Conservation (phyloP, 1,284 basidiomycete species). For the Athelia sp. region DNA sequence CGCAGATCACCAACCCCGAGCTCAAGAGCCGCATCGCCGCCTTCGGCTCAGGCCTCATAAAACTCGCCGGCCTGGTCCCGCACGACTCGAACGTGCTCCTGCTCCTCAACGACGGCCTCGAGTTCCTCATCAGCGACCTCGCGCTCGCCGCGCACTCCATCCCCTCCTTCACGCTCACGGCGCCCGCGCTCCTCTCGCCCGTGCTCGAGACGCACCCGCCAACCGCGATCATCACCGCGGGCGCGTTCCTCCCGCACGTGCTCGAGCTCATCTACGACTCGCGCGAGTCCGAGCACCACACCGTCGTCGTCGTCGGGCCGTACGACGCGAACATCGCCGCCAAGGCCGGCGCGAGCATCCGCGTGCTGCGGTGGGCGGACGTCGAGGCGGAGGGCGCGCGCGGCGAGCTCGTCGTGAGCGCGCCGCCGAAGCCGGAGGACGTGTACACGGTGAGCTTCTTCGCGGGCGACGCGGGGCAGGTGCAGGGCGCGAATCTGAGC, state of each 20-base stretch:
- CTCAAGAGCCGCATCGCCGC: slow-evolving; percentile 63
- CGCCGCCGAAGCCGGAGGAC: slow-evolving; percentile 49
- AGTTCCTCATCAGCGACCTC: slow-evolving; percentile 72
- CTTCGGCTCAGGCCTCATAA: slow-evolving; percentile 63
- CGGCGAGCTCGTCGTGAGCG: slow-evolving; percentile 37
- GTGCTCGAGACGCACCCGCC: slow-evolving; percentile 63
- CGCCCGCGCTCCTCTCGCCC: slow-evolving; percentile 48
- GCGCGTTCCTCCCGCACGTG: slow-evolving; percentile 55
- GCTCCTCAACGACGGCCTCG: slow-evolving; percentile 69
- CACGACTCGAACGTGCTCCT: slow-evolving; percentile 65
- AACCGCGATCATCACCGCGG: slow-evolving; percentile 63
- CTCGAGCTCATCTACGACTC: slow-evolving; percentile 65
- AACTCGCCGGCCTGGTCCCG: slow-evolving; percentile 50
- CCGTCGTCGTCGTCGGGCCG: slow-evolving; percentile 65
- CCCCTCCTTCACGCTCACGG: slow-evolving; percentile 62
- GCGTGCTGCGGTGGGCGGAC: slow-evolving; percentile 56
- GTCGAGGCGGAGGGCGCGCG: slow-evolving; percentile 58
- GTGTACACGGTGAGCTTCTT: slow-evolving; percentile 68
- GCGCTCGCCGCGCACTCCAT: slow-evolving; percentile 70
- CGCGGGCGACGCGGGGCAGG: slow-evolving; percentile 40
- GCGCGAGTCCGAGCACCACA: slow-evolving; percentile 43
- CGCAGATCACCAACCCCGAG: slow-evolving; percentile 63
- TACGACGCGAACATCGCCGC: slow-evolving; percentile 34
- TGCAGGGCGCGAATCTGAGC: slow-evolving; percentile 61
- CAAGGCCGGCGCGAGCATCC: slow-evolving; percentile 42